Conservation (phyloP, 2,329 filamentous ascomycete genomes). For the Pochonia chlamydosporia region DNA sequence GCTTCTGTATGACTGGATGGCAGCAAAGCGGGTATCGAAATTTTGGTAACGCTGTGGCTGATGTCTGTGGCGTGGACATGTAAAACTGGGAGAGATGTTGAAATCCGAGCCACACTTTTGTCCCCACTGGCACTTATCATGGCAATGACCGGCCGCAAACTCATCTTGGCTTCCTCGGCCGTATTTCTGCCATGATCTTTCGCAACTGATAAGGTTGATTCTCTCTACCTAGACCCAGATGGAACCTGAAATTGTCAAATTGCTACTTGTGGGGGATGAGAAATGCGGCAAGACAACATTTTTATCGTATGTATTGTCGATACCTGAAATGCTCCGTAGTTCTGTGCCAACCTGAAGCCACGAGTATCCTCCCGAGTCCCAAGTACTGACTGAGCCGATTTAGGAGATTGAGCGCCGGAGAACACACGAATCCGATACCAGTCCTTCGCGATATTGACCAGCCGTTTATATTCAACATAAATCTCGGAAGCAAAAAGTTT, state of each 20-base stretch:
- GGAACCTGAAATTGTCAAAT: slow-evolving; percentile 43
- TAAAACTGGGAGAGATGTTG: background rate
- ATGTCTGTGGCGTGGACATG: background rate
- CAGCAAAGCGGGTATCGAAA: slow-evolving; percentile 1
- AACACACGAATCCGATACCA: slow-evolving; percentile 35
- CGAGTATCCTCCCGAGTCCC: no score
- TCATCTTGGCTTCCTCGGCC: background rate
- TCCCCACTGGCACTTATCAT: background rate
- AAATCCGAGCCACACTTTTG: background rate
- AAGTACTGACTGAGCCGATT: slow-evolving; percentile 9
- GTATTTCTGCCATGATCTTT: background rate
- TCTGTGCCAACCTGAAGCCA: no score
- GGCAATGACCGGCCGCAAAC: background rate
- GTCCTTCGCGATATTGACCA: slow-evolving; percentile 53
- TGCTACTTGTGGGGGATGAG: slow-evolving; percentile 54
- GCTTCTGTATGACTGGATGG: background rate
- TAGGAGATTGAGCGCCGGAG: slow-evolving; percentile 47
- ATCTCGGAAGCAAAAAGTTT: slow-evolving; percentile 31
- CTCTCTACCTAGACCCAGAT: slow-evolving; percentile 21
- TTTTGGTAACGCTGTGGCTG: background rate
- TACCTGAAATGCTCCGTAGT: background rate
- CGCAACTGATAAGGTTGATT: background rate
- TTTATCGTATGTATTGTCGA: slow-evolving; percentile 44
- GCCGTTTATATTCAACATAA: slow-evolving; percentile 54
- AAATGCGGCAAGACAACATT: slow-evolving; percentile 57